Base-by-base conservation (phyloP, 805 yeast species). In the Ogataea trehaloabstinens region DNA sequence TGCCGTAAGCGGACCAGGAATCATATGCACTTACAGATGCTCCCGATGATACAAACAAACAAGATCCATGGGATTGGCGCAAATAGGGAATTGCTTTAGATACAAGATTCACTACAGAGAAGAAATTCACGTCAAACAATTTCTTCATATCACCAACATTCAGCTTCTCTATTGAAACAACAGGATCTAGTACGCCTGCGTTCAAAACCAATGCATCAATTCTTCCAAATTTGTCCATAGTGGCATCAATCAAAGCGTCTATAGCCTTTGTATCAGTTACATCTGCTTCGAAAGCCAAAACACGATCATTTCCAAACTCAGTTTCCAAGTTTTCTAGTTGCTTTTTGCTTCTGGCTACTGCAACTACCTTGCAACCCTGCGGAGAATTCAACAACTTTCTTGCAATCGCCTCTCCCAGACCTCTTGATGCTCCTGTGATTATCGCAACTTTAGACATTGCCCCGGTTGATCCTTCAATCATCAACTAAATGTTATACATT, bases 1-100 rank as follows among this genome's bases (percentile, higher is more conserved):
- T 67, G 1, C 96, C 95, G 53, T 91, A 91, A 4, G 96, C 95
- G 13, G 84, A 83, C 97, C 97, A 91, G 0, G 88, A 93, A 45
- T 70, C 74, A 47, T 68, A 73, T 15, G 80, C 66, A 37, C 70
- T 74, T 1, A 73, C 71, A 15, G 95, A 74, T 1, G 98, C 97
- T 5, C 96, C 97, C 2, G 95, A 86, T 15, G 95, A 85, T 0
- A 90, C 96, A 40, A 83, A 78, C n/a, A 91, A 68, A 25, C 84
- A 70, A 29, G 68, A 73, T 0, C 95, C 95, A 11, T 72, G 63
- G 4, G 78, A 46, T 27, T 74, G 63, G 16, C 62, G 65, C 46
- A 91, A 65, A 25, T 73, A 65, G 0, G 91, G 89, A 32, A 85
- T 59, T 0, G 84, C 63, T 24, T 63, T 53, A 37, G 66, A 60